Evolutionary conservation across 2,329 filamentous ascomycete genomes (phyloP), one percentile per base, ranked within the genome.

Genomic region (Botrytis cinerea): DNA sequence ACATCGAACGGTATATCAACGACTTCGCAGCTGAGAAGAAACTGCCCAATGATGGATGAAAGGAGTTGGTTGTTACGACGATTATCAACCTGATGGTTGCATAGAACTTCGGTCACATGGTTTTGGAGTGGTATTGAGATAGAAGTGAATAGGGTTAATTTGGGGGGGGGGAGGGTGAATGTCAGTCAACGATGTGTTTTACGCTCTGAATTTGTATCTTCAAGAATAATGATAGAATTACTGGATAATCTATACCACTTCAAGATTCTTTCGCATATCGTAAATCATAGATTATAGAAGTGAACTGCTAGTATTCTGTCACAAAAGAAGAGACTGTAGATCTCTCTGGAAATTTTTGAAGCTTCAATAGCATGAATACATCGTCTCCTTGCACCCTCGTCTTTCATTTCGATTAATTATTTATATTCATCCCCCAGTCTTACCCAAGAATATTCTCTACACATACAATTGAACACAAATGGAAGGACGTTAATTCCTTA

Each of bases 381-480:
- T 14, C 10, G 22, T 14, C 22, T 51, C 4, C 4, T 25, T 25
- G 9, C 22, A 10, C 46, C n/a, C 9, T 51, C 22, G 22, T 12
- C 2, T 5, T 2, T 25, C 5, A 25, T 51, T 4, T 5, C 22
- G 10, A 2, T n/a, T n/a, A n/a, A n/a, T 5, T 14, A 25, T 51
- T 0, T 2, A 48, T 1, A 48, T 48, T 48, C 1, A 46, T 10
- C 2, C 2, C 46, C 3, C 8, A 1, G 46, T 40, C 9, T 10
- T 48, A 9, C 20, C 7, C 8, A 22, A 48, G 10, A 25, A 4
- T 25, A 25, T 0, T 46, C 46, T 22, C 6, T 46, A 9, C 45
- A 20, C 9, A 46, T 20, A 20, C 7, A 46, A 8, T 20, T 20
- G 18, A 1, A 22, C 20, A 46, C 43, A 45, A 20, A 45, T 16